Evolutionary conservation across 176 grass and related monocot genomes (phyloP).

Genomic region (Oryza longistaminata): DNA sequence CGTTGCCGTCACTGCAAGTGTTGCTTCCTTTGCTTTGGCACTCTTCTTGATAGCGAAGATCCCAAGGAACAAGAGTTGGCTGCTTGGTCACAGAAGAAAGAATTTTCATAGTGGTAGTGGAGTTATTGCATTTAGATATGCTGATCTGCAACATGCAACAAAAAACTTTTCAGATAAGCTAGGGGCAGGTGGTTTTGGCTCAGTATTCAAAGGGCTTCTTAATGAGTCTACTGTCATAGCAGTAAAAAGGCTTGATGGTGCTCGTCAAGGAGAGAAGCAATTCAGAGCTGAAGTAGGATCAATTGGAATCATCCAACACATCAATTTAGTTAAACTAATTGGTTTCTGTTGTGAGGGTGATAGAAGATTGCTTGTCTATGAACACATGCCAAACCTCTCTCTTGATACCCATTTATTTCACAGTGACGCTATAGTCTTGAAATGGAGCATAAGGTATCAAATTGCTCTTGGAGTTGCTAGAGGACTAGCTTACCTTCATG

Average conservation of each 20-base stretch:
- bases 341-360: conserved; percentile 18
- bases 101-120: background rate
- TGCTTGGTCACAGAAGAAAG: background rate
- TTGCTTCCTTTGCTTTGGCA: background rate
- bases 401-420: conserved; percentile 25
- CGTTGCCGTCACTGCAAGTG: background rate
- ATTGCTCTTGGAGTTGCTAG: conserved; percentile 52
- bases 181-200: conserved; percentile 56
- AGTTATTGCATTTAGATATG: background rate
- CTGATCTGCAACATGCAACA: background rate
- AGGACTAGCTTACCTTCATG: conserved; percentile 57
- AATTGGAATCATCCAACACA: conserved; percentile 26
- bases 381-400: conserved; percentile 24
- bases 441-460: conserved; percentile 47
- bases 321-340: conserved; percentile 35
- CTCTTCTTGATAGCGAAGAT: too few species aligned
- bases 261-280: conserved; percentile 48
- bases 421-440: background rate
- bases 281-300: conserved; percentile 31
- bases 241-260: conserved; percentile 56
- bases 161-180: conserved; percentile 56
- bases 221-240: conserved; percentile 40
- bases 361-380: conserved; percentile 18
- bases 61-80: too few species aligned
- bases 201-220: conserved; percentile 49